These are phyloP conservation scores for Xylaria acuta DNA, from an alignment of 495 filamentous ascomycete species.

Conservation along the genomic window DNA sequence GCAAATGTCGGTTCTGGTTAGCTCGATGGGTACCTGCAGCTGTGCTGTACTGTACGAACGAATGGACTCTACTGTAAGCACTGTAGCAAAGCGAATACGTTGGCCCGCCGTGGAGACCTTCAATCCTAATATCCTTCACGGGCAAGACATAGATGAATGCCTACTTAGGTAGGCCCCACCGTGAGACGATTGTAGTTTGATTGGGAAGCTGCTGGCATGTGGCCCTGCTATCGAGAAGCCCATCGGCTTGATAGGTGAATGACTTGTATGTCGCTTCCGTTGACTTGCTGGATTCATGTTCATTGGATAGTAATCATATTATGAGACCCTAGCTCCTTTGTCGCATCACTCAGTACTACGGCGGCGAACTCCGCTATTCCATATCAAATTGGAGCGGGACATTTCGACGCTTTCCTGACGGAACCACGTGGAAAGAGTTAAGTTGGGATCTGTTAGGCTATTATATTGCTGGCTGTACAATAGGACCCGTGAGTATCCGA, in stretches of 20 bases:
- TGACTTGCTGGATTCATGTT: neutral
- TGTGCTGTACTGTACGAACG: neutral
- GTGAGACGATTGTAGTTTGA: neutral
- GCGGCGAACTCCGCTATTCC: neutral
- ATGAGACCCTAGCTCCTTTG: neutral
- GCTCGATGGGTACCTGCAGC: neutral
- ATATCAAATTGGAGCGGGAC: neutral
- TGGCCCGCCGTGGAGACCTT: neutral
- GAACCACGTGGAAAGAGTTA: neutral
- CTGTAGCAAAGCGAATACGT: conserved; percentile 9
- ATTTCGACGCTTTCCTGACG: neutral
- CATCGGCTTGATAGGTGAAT: neutral
- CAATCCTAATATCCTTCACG: neutral
- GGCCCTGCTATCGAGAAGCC: neutral
- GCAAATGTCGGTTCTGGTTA: conserved; percentile 24
- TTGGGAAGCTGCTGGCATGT: neutral
- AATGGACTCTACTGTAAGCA: neutral
- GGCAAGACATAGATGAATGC: neutral
- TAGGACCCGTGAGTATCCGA: neutral
- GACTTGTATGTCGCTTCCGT: neutral
- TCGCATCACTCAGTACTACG: neutral
- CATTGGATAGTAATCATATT: neutral
- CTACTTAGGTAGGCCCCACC: neutral
- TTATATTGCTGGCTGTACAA: neutral
- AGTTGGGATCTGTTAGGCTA: neutral